phyloP scores from a whole-genome alignment of 495 filamentous ascomycete species.

The Xylaria acuta region DNA sequence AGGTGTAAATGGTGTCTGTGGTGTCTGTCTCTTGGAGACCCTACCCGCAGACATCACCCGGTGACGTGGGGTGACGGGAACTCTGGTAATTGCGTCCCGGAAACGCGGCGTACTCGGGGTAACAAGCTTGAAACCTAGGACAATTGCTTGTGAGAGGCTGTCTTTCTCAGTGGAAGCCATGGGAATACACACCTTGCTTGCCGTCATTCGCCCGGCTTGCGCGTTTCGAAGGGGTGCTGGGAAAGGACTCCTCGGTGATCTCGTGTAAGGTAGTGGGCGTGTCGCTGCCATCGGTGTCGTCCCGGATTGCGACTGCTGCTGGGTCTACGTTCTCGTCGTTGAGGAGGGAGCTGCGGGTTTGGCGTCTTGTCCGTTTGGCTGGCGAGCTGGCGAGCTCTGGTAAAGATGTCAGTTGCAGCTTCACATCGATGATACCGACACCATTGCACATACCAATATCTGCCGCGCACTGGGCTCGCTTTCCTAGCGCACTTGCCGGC shows the following conservation, averaged over 20 bases:
- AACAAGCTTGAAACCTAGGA: constrained; percentile 53
- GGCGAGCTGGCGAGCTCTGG: constrained; percentile 42
- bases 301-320: constrained; percentile 46
- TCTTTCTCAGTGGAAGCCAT: constrained; percentile 9
- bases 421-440: constrained; percentile 26
- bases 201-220: constrained; percentile 24
- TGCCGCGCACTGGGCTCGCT: constrained; percentile 68
- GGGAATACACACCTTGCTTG: constrained; percentile 34
- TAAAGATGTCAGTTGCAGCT: constrained; percentile 42
- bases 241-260: constrained; percentile 32
- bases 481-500: constrained; percentile 71
- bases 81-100: constrained; percentile 56
- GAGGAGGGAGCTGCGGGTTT: constrained; percentile 43
- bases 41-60: constrained; percentile 58
- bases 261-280: constrained; percentile 16
- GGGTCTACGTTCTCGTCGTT: constrained; percentile 61
- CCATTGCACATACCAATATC: constrained; percentile 61
- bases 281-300: constrained; percentile 46
- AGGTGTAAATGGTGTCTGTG: constrained; percentile 69
- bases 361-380: constrained; percentile 68
- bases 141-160: constrained; percentile 19
- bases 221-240: constrained; percentile 40
- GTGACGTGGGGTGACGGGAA: constrained; percentile 53
- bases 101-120: constrained; percentile 72
- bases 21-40: constrained; percentile 60